phyloP scores from a whole-genome alignment of 2,329 filamentous ascomycete species.

The Trichoderma atrobrunneum region DNA sequence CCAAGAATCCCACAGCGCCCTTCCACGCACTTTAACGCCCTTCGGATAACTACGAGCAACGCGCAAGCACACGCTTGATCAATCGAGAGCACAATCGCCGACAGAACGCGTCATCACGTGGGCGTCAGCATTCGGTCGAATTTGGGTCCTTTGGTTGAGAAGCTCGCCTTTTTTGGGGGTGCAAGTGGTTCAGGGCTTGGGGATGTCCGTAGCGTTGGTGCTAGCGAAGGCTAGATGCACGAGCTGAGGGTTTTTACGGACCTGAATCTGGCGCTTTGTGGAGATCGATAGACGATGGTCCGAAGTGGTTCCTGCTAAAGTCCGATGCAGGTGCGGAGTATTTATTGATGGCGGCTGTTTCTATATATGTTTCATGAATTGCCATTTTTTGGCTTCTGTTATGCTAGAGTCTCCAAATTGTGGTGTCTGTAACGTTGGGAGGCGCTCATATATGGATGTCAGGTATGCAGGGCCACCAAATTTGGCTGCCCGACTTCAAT shows the following conservation, averaged over 20 bases:
- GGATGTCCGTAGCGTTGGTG: not conserved
- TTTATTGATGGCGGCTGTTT: not conserved
- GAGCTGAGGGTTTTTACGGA: not conserved
- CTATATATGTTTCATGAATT: not conserved
- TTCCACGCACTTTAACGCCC: not conserved
- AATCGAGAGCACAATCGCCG: not conserved
- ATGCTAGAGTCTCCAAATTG: not conserved
- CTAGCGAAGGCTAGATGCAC: not conserved
- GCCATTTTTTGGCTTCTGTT: not conserved
- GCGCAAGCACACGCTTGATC: not conserved
- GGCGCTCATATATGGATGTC: too few species aligned
- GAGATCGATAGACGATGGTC: not conserved
- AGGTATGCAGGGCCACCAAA: not conserved
- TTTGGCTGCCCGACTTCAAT: not conserved
- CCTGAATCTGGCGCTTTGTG: not conserved
- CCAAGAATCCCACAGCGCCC: not conserved
- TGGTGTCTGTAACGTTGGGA: not conserved
- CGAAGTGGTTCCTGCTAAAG: not conserved
- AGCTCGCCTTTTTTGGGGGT: not conserved
- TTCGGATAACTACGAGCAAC: not conserved
- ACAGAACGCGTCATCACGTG: conserved; percentile 9
- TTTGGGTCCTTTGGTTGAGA: not conserved
- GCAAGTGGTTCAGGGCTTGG: not conserved
- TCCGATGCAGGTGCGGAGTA: not conserved
- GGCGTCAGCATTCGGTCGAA: not conserved